Evolutionary conservation across 2,329 filamentous ascomycete species (phyloP).

Genomic region (Colletotrichum camelliae): DNA sequence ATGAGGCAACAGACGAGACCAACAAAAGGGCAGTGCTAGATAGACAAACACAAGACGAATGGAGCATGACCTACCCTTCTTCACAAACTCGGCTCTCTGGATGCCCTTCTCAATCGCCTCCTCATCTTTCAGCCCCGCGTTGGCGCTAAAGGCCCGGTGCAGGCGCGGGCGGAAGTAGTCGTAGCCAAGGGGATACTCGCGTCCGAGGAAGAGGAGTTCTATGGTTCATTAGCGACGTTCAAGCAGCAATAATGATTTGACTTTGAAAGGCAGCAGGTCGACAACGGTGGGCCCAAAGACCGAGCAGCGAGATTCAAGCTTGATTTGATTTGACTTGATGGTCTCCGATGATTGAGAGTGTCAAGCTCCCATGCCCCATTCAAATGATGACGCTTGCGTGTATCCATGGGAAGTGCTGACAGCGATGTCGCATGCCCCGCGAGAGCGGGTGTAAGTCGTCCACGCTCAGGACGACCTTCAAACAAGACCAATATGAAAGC

Average conservation of each 20-base stretch:
- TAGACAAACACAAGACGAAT: background rate
- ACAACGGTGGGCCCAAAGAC: background rate
- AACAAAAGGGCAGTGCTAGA: background rate
- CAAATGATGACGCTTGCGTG: background rate
- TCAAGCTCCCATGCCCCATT: background rate
- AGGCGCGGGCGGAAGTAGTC: conserved; percentile 81
- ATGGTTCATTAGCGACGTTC: background rate
- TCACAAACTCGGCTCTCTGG: conserved; percentile 82
- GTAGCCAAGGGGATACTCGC: conserved; percentile 85
- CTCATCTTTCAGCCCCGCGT: conserved; percentile 73
- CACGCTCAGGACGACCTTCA: too few relatives aligned
- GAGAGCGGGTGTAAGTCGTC: background rate
- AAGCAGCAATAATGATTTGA: background rate
- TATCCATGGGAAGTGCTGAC: background rate
- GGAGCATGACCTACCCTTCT: conserved; percentile 70
- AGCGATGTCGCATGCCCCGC: background rate
- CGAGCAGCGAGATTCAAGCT: background rate
- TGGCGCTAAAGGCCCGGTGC: conserved; percentile 84
- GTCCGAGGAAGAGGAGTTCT: conserved; percentile 87
- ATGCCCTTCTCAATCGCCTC: conserved; percentile 79
- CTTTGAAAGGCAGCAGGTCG: background rate
- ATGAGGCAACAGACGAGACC: background rate
- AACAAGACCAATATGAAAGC: background rate
- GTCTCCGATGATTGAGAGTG: background rate
- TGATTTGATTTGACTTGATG: background rate